These are phyloP conservation scores for Phaeotremella fagi DNA, from an alignment of 768 basidiomycete genomes.

Conservation along the genomic window DNA sequence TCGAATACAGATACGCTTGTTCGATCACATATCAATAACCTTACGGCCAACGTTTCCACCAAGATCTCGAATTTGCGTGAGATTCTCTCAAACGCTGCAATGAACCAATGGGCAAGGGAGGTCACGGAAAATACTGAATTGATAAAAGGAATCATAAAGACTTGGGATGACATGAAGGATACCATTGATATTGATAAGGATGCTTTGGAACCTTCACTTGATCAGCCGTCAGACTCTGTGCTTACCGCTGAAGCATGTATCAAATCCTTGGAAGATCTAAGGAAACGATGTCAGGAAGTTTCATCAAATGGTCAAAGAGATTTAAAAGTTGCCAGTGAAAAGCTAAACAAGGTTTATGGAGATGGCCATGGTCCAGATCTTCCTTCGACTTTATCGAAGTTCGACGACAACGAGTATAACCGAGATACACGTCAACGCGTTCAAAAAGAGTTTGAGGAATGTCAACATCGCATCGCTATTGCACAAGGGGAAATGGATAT, in stretches of 20 bases:
- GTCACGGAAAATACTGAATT: neutral
- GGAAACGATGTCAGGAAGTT: neutral
- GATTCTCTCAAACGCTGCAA: too few species aligned
- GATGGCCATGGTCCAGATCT: neutral
- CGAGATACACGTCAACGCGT: too few species aligned
- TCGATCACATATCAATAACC: constrained; percentile 3
- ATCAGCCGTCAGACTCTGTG: too few species aligned
- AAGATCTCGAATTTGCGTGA: neutral
- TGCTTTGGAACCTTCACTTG: too few species aligned
- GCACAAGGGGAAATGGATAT: neutral
- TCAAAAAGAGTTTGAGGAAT: neutral
- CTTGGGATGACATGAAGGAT: neutral
- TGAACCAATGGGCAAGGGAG: neutral
- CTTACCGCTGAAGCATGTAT: neutral
- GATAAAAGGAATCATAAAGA: neutral
- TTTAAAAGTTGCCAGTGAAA: neutral
- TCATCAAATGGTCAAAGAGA: neutral
- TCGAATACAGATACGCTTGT: neutral
- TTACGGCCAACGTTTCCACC: constrained; percentile 1
- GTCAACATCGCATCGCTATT: neutral
- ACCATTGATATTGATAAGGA: too few species aligned
- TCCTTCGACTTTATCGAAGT: neutral
- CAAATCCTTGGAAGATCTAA: neutral
- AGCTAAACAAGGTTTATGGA: neutral
- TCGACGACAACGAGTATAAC: too few species aligned